A percentile compares a stretch with the other conserved stretches of the same genome.
Evolutionary conservation across 139 green algal genomes (phyloP).

Genomic region (Spirogloea muscicola): DNA sequence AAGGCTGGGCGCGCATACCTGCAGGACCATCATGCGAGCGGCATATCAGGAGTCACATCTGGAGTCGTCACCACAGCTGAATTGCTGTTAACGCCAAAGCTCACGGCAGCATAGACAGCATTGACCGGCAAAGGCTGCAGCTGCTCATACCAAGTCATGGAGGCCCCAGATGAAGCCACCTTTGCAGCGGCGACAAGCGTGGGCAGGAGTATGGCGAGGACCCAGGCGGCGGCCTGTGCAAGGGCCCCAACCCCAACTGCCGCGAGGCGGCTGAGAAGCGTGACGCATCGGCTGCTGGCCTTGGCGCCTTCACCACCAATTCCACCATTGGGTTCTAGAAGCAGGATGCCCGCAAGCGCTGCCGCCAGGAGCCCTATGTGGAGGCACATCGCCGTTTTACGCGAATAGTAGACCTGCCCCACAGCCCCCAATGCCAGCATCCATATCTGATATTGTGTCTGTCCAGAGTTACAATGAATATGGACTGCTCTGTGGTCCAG

Average conservation of each 20-base stretch:
- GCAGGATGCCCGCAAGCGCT: background rate
- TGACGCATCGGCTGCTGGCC: background rate
- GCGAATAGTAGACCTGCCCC: conserved; percentile 25
- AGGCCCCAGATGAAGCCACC: background rate
- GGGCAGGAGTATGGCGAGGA: background rate
- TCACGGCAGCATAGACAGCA: background rate
- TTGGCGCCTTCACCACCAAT: background rate
- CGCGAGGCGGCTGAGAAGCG: too few species aligned
- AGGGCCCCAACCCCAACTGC: too few species aligned
- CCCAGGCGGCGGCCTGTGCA: too few species aligned
- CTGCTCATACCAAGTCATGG: background rate
- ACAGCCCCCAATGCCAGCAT: too few species aligned
- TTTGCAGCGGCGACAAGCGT: background rate
- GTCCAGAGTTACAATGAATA: too few species aligned
- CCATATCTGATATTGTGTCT: too few species aligned
- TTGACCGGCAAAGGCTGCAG: background rate
- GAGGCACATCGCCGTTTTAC: background rate
- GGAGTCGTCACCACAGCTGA: too few species aligned
- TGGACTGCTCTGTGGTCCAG: too few species aligned
- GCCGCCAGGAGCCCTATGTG: background rate
- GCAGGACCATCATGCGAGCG: too few species aligned
- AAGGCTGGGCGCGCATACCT: background rate
- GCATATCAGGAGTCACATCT: too few species aligned
- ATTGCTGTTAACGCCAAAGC: too few species aligned
- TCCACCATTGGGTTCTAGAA: too few species aligned